A percentile compares a stretch with the other conserved stretches of the same genome.
Conservation (phyloP, 345 rosid species). For the Balakata baccata region DNA sequence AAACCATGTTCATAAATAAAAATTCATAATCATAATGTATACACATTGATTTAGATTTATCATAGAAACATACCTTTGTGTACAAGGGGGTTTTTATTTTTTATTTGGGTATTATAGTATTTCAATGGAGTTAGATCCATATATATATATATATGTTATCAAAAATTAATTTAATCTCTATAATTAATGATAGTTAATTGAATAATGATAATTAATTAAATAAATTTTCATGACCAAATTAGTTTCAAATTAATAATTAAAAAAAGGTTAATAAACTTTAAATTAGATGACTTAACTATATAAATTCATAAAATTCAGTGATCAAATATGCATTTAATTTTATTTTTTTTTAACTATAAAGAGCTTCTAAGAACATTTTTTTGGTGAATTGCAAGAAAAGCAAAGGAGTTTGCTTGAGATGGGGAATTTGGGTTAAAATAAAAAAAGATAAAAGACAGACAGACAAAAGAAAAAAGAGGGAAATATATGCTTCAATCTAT, state of each 20-base stretch:
- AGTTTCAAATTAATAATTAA: too few relatives aligned
- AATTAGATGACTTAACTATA: too few relatives aligned
- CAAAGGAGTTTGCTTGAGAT: slow-evolving; percentile 34
- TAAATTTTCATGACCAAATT: too few relatives aligned
- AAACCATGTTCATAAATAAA: background rate
- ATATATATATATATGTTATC: too few relatives aligned
- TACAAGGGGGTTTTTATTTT: too few relatives aligned
- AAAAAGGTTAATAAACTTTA: too few relatives aligned
- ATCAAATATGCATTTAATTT: background rate
- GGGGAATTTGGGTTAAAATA: slow-evolving; percentile 24
- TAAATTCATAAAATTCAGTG: too few relatives aligned
- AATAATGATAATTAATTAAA: too few relatives aligned
- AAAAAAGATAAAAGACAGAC: slow-evolving; percentile 4
- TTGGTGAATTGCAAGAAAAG: slow-evolving; percentile 23
- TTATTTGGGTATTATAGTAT: too few relatives aligned
- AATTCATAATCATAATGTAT: background rate
- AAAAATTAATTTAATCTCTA: too few relatives aligned
- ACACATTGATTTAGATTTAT: background rate
- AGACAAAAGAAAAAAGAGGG: slow-evolving; percentile 11
- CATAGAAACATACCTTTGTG: background rate
- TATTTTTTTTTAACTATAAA: background rate
- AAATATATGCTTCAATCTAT: slow-evolving; percentile 19
- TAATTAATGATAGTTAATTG: too few relatives aligned
- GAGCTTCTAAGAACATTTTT: background rate
- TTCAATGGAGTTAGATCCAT: too few relatives aligned